Evolutionary conservation across 1,284 basidiomycete species (phyloP).

Genomic region (Athelia psychrophila): DNA sequence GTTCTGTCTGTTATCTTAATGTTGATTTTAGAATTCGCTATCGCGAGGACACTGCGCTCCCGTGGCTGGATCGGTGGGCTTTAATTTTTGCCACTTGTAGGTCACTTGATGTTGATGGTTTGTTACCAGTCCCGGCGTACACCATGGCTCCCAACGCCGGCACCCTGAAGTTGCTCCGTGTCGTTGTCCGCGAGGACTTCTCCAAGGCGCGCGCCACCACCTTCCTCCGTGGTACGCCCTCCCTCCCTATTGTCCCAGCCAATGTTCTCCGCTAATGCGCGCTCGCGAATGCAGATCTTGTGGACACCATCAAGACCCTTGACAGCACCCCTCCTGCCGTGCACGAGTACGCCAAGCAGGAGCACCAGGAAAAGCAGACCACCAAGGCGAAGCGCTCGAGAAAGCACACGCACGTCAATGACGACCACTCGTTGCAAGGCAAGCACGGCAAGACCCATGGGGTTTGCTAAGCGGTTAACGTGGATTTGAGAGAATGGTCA

Average conservation of each 20-base stretch:
- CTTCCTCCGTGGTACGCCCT: background rate
- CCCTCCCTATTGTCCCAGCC: background rate
- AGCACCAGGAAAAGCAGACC: background rate
- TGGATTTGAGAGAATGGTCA: too few relatives aligned
- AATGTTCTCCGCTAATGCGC: background rate
- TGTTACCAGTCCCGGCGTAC: background rate
- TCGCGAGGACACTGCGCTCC: background rate
- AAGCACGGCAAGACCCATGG: constrained; percentile 1
- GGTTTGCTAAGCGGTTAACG: background rate
- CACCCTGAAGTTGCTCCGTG: background rate
- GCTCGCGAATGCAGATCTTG: background rate
- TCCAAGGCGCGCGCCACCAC: background rate
- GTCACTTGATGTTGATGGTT: too few relatives aligned
- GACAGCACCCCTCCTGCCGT: background rate
- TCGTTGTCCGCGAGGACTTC: constrained; percentile 1
- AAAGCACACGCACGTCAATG: background rate
- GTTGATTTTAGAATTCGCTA: background rate
- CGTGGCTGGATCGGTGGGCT: background rate
- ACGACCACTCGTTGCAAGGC: background rate
- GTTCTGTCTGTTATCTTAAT: background rate
- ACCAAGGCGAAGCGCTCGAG: background rate
- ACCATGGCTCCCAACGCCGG: background rate
- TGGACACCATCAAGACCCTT: background rate
- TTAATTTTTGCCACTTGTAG: background rate
- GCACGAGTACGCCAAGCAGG: background rate